Percentiles rank a stretch among this genome's conserved stretches.
Evolutionary conservation across 108 stramenopile species (phyloP).

Genomic region (Pseudonitzschia delicatissima): DNA sequence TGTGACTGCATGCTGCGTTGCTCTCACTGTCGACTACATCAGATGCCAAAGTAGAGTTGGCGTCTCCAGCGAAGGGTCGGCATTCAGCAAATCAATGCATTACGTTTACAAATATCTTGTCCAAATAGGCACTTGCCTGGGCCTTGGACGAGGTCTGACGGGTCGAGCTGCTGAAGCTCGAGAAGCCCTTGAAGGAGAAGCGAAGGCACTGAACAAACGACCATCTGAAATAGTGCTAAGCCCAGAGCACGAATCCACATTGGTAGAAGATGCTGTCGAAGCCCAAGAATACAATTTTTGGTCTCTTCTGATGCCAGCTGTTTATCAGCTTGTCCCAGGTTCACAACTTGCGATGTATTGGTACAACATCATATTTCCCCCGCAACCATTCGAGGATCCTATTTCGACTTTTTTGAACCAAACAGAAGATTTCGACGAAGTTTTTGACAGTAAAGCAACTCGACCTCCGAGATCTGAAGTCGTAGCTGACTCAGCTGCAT

Average conservation of each 20-base stretch:
- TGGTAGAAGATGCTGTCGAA: conserved; percentile 33
- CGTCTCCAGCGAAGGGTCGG: not conserved
- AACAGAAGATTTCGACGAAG: too few species aligned
- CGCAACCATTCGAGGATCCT: too few species aligned
- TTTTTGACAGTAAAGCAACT: not conserved
- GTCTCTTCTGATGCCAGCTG: conserved; percentile 47
- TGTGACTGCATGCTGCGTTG: conserved; percentile 9
- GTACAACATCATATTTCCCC: conserved; percentile 41
- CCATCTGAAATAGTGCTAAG: conserved; percentile 18
- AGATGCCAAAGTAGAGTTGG: conserved; percentile 24
- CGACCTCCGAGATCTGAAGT: not conserved
- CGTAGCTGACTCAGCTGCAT: not conserved
- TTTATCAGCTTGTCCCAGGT: conserved; percentile 56
- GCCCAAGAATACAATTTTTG: conserved; percentile 38
- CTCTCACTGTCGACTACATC: not conserved
- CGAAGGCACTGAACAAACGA: conserved; percentile 20
- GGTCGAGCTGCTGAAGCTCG: not conserved
- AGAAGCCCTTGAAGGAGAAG: conserved; percentile 10
- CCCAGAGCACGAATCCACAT: conserved; percentile 27
- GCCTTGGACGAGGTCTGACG: conserved; percentile 19
- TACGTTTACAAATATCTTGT: not conserved
- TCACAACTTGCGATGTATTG: conserved; percentile 44
- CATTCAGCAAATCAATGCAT: conserved; percentile 12
- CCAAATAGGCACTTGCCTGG: conserved; percentile 5
- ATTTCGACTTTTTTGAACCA: not conserved